Evolutionary conservation across 257 asterid genomes (phyloP).

Genomic region (Knoxia roxburghii): DNA sequence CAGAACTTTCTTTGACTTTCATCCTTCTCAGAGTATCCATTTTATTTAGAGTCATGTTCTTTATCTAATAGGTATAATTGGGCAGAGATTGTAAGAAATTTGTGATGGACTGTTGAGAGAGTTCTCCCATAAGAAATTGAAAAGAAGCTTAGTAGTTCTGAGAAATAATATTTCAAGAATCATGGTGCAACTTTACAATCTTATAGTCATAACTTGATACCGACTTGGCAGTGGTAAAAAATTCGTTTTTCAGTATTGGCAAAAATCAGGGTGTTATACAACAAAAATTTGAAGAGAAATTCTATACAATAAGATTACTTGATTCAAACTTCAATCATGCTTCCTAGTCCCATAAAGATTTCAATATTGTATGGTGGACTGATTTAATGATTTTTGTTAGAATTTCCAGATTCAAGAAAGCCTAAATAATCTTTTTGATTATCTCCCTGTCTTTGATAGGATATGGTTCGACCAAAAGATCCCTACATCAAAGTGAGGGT

Average conservation of each 20-base stretch:
- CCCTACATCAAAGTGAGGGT: constrained; percentile 93
- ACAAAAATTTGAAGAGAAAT: background rate
- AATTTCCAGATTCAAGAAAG: constrained; percentile 3
- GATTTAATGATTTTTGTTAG: background rate
- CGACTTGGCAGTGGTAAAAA: constrained; percentile 74
- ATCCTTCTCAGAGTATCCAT: background rate
- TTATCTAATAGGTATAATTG: constrained; percentile 54
- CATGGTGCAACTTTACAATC: constrained; percentile 59
- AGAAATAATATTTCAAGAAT: constrained; percentile 70
- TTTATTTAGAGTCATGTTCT: background rate
- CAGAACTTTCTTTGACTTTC: constrained; percentile 7
- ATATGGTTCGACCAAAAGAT: constrained; percentile 93
- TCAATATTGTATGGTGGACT: background rate
- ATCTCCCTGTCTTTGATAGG: constrained; percentile 38
- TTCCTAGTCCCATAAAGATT: too few relatives aligned
- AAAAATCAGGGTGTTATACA: background rate
- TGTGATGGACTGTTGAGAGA: constrained; percentile 74
- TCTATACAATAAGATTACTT: background rate
- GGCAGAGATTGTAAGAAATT: constrained; percentile 64
- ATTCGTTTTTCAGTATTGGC: constrained; percentile 13
- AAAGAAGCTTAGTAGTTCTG: constrained; percentile 65
- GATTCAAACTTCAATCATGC: background rate
- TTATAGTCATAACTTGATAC: constrained; percentile 62
- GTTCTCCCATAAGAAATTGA: constrained; percentile 83
- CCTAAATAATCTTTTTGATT: constrained; percentile 10